These are phyloP conservation scores for Hylodesmum podocarpum DNA, from an alignment of 306 rosid species.

Conservation along the genomic window DNA sequence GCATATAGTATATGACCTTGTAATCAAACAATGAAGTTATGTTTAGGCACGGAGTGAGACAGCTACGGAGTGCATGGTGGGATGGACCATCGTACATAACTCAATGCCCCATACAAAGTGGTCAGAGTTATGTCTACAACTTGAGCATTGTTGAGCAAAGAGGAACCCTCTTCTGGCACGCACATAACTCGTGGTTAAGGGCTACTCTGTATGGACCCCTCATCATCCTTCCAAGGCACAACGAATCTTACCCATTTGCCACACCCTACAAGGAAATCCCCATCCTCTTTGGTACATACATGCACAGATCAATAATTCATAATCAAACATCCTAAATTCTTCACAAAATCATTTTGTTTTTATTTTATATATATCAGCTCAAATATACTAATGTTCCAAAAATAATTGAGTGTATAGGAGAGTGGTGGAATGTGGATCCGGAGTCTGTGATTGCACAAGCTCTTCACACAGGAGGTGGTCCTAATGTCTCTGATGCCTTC, in stretches of 20 bases:
- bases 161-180: not conserved
- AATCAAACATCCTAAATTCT: not conserved
- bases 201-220: not conserved
- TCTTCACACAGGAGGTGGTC: slow-evolving; percentile 23
- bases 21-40: not conserved
- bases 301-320: not conserved
- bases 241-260: not conserved
- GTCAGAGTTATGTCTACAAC: not conserved
- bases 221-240: not conserved
- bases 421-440: slow-evolving; percentile 43
- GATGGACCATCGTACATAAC: not conserved
- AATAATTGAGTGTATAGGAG: slow-evolving; percentile 26
- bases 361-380: not conserved
- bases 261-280: not conserved
- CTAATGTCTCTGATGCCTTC: slow-evolving; percentile 10
- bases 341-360: not conserved
- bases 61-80: not conserved
- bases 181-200: not conserved
- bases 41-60: not conserved
- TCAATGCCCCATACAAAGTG: not conserved
- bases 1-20: not conserved
- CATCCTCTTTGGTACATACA: slow-evolving; percentile 10
- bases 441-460: slow-evolving; percentile 28
- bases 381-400: not conserved
- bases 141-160: not conserved